Conservation (phyloP, 495 filamentous ascomycete species). For the Talaromyces ruber region DNA sequence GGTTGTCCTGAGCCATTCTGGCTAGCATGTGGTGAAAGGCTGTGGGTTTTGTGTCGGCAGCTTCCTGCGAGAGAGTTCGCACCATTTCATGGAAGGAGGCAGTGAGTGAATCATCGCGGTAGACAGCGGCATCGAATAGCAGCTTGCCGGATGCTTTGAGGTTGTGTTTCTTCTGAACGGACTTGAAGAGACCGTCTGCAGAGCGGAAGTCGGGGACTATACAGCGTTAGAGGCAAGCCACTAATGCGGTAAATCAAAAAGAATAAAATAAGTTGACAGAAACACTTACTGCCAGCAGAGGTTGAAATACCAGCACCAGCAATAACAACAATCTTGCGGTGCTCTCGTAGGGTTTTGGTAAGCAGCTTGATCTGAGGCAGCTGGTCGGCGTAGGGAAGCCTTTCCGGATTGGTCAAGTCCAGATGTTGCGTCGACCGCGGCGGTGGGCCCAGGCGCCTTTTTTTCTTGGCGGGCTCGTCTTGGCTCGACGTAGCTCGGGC, state of each 20-base stretch:
- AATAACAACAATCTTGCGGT: constrained; percentile 93
- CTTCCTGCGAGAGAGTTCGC: constrained; percentile 69
- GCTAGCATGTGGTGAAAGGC: constrained; percentile 91
- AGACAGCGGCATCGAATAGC: constrained; percentile 95
- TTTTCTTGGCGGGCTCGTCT: constrained; percentile 65
- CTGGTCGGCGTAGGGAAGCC: constrained; percentile 39
- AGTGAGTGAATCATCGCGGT: constrained; percentile 80
- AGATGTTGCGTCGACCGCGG: constrained; percentile 70
- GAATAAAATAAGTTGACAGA: constrained; percentile 31
- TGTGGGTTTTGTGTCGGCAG: constrained; percentile 69
- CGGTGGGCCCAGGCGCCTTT: constrained; percentile 58
- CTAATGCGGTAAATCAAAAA: not conserved
- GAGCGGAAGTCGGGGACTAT: constrained; percentile 96
- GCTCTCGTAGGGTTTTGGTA: constrained; percentile 69
- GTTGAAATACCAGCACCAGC: constrained; percentile 96
- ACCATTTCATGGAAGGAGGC: constrained; percentile 94
- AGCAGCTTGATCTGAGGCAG: constrained; percentile 56
- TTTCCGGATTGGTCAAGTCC: constrained; percentile 47
- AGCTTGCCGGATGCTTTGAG: constrained; percentile 91
- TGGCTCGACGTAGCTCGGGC: constrained; percentile 33
- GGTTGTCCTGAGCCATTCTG: constrained; percentile 77
- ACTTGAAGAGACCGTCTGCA: constrained; percentile 75
- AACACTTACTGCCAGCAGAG: constrained; percentile 81
- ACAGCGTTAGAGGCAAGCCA: not conserved
- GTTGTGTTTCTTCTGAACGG: constrained; percentile 74